phyloP scores from a whole-genome alignment of 2,329 filamentous ascomycete genomes.

The Colletotrichum orbiculare region DNA sequence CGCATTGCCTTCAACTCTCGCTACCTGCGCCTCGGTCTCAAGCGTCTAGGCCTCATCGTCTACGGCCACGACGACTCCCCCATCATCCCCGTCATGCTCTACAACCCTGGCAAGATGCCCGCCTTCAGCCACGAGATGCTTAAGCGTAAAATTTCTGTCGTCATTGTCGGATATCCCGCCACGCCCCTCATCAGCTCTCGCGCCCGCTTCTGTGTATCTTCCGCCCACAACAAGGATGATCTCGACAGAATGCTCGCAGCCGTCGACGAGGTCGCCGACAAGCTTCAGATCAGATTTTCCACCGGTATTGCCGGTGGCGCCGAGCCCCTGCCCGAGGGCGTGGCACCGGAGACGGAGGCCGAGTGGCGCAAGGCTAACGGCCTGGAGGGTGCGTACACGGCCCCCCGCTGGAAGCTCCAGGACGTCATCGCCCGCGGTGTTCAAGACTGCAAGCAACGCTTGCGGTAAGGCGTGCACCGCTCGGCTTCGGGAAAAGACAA shows the following conservation, averaged over 20 bases:
- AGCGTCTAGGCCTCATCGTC: conserved; percentile 95
- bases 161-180: conserved; percentile 96
- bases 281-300: conserved; percentile 96
- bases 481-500: not conserved
- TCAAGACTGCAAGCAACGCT: conserved; percentile 77
- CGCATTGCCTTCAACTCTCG: conserved; percentile 98
- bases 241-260: conserved; percentile 89
- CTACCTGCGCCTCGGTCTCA: conserved; percentile 96
- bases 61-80: conserved; percentile 98
- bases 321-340: conserved; percentile 77
- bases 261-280: conserved; percentile 91
- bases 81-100: conserved; percentile 93
- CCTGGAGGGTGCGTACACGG: conserved; percentile 77
- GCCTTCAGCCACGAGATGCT: conserved; percentile 99
- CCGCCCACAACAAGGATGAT: conserved; percentile 98
- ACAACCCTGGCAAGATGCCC: conserved; percentile 98
- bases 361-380: conserved; percentile 72
- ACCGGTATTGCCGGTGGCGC: conserved; percentile 92
- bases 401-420: conserved; percentile 86
- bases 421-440: conserved; percentile 82
- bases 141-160: conserved; percentile 95
- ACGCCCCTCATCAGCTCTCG: conserved; percentile 95
- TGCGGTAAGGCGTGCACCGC: conserved; percentile 63
- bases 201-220: conserved; percentile 94
- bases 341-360: conserved; percentile 77